phyloP scores from a whole-genome alignment of 1,284 basidiomycete genomes.

The Papiliotrema terrestris region DNA sequence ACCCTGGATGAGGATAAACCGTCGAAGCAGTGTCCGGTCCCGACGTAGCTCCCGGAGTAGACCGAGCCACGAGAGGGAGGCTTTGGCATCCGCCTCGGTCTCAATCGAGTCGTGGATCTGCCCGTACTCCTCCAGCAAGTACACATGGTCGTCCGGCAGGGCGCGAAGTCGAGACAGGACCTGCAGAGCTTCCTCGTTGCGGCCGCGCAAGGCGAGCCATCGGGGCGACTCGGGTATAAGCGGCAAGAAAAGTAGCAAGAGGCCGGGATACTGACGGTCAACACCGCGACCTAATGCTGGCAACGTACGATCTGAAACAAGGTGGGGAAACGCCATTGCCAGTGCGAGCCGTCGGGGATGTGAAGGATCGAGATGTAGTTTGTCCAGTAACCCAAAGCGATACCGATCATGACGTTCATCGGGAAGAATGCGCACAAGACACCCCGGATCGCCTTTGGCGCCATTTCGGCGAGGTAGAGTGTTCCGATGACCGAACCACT shows the following conservation, averaged over 20 bases:
- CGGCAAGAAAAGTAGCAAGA: no score
- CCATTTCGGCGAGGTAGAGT: conserved; percentile 8
- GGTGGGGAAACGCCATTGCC: conserved; percentile 6
- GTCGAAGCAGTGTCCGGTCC: no score
- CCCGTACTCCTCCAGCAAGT: conserved; percentile 3
- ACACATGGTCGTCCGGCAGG: conserved; percentile 2
- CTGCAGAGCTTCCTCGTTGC: neutral
- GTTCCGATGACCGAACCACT: conserved; percentile 8
- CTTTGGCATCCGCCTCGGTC: neutral
- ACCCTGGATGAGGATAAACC: no score
- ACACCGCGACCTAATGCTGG: neutral
- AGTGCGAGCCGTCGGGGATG: neutral
- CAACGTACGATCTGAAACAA: conserved; percentile 2
- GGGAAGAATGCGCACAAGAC: conserved; percentile 9
- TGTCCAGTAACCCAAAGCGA: conserved; percentile 10
- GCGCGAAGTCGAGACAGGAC: neutral
- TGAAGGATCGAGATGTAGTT: conserved; percentile 6
- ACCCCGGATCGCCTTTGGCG: conserved; percentile 11
- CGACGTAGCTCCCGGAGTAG: no score
- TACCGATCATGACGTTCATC: conserved; percentile 14
- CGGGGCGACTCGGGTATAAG: conserved; percentile 2
- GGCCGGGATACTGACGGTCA: no score
- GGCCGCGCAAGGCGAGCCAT: conserved; percentile 3
- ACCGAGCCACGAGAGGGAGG: no score
- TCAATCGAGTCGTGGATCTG: conserved; percentile 1